Evolutionary conservation across 768 basidiomycete species (phyloP).

Genomic region (Pulveroboletus sp.): DNA sequence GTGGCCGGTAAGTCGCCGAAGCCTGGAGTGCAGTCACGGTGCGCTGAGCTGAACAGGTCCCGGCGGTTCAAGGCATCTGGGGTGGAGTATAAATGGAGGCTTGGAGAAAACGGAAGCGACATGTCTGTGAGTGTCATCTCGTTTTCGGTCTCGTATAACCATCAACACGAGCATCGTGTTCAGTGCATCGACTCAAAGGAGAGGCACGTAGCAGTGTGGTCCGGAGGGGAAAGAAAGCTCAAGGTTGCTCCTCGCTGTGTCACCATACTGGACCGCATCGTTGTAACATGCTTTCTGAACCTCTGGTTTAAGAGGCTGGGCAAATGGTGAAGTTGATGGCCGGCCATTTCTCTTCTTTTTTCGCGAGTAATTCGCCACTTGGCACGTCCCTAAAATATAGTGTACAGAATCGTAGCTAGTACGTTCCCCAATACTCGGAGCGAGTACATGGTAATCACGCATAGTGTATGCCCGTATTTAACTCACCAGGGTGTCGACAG

Average conservation of each 20-base stretch:
- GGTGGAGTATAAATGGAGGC: conserved; percentile 56
- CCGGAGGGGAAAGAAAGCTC: conserved; percentile 35
- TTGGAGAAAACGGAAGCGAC: conserved; percentile 38
- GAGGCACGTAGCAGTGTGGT: conserved; percentile 46
- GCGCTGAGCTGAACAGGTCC: conserved; percentile 35
- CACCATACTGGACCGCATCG: conserved; percentile 43
- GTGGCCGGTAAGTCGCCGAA: conserved; percentile 41
- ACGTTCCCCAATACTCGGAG: neutral
- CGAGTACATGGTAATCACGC: conserved; percentile 11
- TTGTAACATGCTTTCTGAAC: conserved; percentile 51
- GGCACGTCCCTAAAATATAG: neutral
- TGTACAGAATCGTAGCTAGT: conserved; percentile 9
- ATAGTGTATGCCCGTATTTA: conserved; percentile 21
- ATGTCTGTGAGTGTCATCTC: conserved; percentile 38
- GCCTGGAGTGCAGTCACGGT: neutral
- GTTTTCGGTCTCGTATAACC: neutral
- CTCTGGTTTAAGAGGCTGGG: conserved; percentile 44
- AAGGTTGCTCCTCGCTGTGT: conserved; percentile 39
- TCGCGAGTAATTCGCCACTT: neutral
- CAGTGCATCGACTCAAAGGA: conserved; percentile 50
- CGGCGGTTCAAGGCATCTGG: conserved; percentile 49
- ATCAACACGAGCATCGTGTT: neutral
- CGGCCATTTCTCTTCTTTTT: neutral
- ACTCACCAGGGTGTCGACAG: neutral
- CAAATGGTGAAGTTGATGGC: conserved; percentile 34